Conservation (phyloP, 169 alveolate species). For the Miamiensis avidus region DNA sequence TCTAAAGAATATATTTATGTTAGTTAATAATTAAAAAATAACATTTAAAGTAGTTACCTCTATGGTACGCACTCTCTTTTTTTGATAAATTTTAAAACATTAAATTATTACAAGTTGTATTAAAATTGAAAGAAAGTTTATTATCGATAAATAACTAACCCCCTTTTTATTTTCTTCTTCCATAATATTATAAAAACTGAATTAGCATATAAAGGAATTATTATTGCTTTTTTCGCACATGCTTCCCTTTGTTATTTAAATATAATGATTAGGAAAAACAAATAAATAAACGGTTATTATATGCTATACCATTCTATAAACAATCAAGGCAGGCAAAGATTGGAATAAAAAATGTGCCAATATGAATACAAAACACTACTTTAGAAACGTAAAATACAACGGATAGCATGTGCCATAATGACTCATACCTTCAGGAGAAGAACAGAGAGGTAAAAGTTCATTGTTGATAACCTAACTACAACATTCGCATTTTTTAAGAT, state of each 20-base stretch:
- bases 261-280: background rate
- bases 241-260: background rate
- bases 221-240: background rate
- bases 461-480: background rate
- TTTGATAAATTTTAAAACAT: no score
- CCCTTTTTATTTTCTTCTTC: background rate
- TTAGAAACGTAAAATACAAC: background rate
- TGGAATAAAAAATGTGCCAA: background rate
- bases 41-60: no score
- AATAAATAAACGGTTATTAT: no score
- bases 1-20: no score
- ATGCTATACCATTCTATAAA: background rate
- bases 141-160: background rate
- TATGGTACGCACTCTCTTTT: background rate
- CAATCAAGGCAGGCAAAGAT: background rate
- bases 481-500: background rate
- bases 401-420: background rate
- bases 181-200: background rate
- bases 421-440: background rate
- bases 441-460: background rate
- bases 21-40: no score
- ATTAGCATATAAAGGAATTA: background rate
- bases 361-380: background rate
- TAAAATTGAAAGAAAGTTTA: background rate
- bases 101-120: no score